Evolutionary conservation across 495 filamentous ascomycete genomes (phyloP).

Genomic region (Aspergillus baeticus): DNA sequence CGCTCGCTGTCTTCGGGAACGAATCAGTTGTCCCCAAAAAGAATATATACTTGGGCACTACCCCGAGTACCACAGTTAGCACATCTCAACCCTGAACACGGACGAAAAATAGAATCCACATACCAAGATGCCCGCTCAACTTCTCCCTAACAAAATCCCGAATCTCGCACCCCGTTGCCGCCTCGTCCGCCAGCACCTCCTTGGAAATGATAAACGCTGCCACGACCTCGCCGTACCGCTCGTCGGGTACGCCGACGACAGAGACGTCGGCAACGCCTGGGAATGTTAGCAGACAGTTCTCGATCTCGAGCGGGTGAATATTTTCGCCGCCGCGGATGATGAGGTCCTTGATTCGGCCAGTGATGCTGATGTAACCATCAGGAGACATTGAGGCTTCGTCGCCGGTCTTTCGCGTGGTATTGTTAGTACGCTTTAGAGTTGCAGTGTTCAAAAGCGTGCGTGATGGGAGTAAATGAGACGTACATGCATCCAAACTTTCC

Average conservation of each 20-base stretch:
- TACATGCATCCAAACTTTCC: constrained; percentile 70
- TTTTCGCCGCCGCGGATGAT: constrained; percentile 95
- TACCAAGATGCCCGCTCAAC: constrained; percentile 74
- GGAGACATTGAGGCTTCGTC: constrained; percentile 89
- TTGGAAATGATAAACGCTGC: constrained; percentile 72
- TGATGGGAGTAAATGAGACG: too few species aligned
- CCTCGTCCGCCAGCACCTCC: constrained; percentile 19
- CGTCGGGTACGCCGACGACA: constrained; percentile 82
- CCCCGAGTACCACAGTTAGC: background rate
- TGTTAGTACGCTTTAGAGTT: too few species aligned
- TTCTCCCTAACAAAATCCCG: constrained; percentile 69
- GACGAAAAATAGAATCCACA: constrained; percentile 19
- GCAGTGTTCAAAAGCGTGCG: too few species aligned
- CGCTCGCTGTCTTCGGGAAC: constrained; percentile 92
- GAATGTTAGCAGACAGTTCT: constrained; percentile 82
- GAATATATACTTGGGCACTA: constrained; percentile 87
- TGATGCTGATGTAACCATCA: constrained; percentile 66
- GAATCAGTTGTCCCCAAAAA: constrained; percentile 57
- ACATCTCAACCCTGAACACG: background rate
- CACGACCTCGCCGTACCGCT: constrained; percentile 81
- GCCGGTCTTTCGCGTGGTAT: constrained; percentile 54
- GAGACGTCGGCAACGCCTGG: constrained; percentile 67
- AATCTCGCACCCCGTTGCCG: constrained; percentile 47
- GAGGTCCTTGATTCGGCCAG: constrained; percentile 83
- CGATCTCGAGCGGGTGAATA: constrained; percentile 91